Conservation (phyloP, 2,329 filamentous ascomycete genomes). For the Fusarium begoniae region DNA sequence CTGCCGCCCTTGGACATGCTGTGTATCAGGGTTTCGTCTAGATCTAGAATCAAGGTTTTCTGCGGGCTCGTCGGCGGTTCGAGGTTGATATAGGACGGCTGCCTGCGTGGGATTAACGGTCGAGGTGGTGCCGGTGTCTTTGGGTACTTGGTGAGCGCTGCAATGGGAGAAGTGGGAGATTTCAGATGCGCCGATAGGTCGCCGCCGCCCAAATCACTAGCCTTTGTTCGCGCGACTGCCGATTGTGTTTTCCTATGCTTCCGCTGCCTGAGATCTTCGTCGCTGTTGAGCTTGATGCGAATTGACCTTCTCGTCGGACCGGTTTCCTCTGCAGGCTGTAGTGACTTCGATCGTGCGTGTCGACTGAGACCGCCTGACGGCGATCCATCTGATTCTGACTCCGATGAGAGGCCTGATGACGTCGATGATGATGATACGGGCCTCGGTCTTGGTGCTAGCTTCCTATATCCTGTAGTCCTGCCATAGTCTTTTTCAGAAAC, state of each 20-base stretch:
- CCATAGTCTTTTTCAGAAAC: slow-evolving; percentile 44
- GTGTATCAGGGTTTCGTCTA: slow-evolving; percentile 98
- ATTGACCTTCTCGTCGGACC: slow-evolving; percentile 79
- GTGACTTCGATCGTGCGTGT: slow-evolving; percentile 72
- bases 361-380: slow-evolving; percentile 46
- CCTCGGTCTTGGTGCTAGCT: slow-evolving; percentile 40
- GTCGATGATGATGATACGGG: slow-evolving; percentile 52
- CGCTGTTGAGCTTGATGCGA: slow-evolving; percentile 87
- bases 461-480: slow-evolving; percentile 42
- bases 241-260: slow-evolving; percentile 73
- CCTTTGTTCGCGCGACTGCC: slow-evolving; percentile 54
- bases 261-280: slow-evolving; percentile 77
- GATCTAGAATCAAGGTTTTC: slow-evolving; percentile 94
- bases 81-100: slow-evolving; percentile 83
- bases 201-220: slow-evolving; percentile 49
- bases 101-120: slow-evolving; percentile 86
- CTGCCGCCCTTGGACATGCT: slow-evolving; percentile 96
- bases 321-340: slow-evolving; percentile 69
- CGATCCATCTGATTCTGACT: slow-evolving; percentile 70
- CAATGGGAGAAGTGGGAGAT: slow-evolving; percentile 86
- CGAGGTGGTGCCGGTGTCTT: slow-evolving; percentile 88
- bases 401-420: slow-evolving; percentile 75
- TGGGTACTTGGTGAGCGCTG: slow-evolving; percentile 86
- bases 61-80: slow-evolving; percentile 69
- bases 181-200: slow-evolving; percentile 85